Evolutionary conservation across 805 yeast genomes (phyloP), one percentile per base, ranked within the genome.

Genomic region (Pichia pseudocactophila): DNA sequence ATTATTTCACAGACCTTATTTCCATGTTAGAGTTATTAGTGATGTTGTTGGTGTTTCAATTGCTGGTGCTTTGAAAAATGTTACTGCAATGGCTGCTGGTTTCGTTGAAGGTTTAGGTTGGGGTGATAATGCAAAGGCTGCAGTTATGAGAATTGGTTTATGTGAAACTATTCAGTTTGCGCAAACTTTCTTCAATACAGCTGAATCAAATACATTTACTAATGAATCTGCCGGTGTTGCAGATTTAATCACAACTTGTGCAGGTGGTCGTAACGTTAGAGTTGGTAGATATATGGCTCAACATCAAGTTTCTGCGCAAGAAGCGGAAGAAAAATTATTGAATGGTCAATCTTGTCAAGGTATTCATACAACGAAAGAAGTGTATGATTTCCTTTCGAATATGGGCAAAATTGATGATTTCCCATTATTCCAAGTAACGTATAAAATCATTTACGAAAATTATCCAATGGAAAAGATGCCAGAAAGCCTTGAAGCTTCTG

Each of bases 91-190:
- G 58, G 94, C 96, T 50, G 96, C 94, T 48, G 98, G 98, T 43
- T 85, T 92, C 60, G 97, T 90, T 49, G 95, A 87, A 65, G 98
- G 98, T 55, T 74, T 85, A 50, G 96, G 95, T 50, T 92, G 98
- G 98, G 98, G 98, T 64, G 96, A 88, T 66, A 92, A 92, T 63
- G 97, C 98, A 50, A 88, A 90, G 66, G 82, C 97, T 43, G 98
- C 97, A 35, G 80, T 92, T 56, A 94, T 90, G 89, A 78, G 98
- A 69, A 82, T 90, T 52, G 98, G 98, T 37, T 68, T 92, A 51
- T 74, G 82, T 57, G 98, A 92, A 69, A 86, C 84, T 58, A 83
- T 89, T 62, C 75, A 76, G 60, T 92, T 92, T 64, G 92, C 95
- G 34, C 71, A 77, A 56, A 72, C 71, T 54, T 89, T 85, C 68